Conservation (phyloP, 1,284 basidiomycete genomes). For the Irpex sp. region DNA sequence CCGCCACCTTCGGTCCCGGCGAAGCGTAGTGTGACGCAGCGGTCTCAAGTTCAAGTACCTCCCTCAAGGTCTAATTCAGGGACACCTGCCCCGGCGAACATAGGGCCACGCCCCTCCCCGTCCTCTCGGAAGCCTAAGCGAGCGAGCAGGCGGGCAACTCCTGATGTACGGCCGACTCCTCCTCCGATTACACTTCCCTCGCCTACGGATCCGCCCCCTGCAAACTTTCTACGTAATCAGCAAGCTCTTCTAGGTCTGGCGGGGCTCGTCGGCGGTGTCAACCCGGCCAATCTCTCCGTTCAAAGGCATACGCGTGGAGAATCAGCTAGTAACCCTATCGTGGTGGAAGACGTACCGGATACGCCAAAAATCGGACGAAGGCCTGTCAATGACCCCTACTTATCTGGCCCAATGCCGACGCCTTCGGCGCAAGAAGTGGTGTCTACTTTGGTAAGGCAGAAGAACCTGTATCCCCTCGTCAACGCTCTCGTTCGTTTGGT, state of each 20-base stretch:
- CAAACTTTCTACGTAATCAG: conserved; percentile 68
- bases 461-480: conserved; percentile 61
- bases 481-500: conserved; percentile 53
- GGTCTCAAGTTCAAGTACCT: conserved; percentile 4
- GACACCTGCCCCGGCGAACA: not conserved
- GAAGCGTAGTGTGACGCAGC: conserved; percentile 9
- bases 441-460: conserved; percentile 51
- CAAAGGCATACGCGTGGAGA: conserved; percentile 41
- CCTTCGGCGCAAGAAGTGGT: conserved; percentile 55
- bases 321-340: conserved; percentile 57
- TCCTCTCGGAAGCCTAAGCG: conserved; percentile 23
- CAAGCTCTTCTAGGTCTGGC: conserved; percentile 63
- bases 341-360: conserved; percentile 56
- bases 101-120: conserved; percentile 4
- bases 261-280: conserved; percentile 59
- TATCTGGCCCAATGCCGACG: conserved; percentile 31
- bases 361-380: conserved; percentile 18
- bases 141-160: conserved; percentile 22
- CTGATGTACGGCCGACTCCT: conserved; percentile 31
- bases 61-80: conserved; percentile 11
- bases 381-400: conserved; percentile 13
- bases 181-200: conserved; percentile 56
- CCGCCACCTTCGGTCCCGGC: conserved; percentile 57
- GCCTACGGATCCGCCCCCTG: conserved; percentile 52
- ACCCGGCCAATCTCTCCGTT: conserved; percentile 44